These are phyloP conservation scores for Cladosporium halotolerans DNA, from an alignment of 2,329 filamentous ascomycete species.

Conservation along the genomic window DNA sequence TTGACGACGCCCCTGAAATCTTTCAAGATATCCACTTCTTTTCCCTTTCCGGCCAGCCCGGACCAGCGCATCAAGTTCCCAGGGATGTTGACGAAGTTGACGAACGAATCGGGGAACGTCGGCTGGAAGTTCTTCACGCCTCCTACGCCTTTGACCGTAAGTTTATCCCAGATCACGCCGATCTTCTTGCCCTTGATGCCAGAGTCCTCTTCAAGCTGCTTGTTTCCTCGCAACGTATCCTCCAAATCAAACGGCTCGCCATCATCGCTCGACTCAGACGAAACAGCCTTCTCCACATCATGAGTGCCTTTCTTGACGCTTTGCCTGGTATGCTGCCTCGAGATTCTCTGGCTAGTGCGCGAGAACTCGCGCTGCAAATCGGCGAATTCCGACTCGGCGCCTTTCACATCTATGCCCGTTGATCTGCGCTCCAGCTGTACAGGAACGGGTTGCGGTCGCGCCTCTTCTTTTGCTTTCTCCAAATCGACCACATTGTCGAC, in stretches of 20 bases:
- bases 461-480: not conserved
- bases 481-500: constrained; percentile 5
- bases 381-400: constrained; percentile 64
- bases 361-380: constrained; percentile 51
- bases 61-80: constrained; percentile 58
- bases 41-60: constrained; percentile 60
- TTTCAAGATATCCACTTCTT: constrained; percentile 67
- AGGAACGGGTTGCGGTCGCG: not conserved
- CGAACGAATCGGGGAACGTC: constrained; percentile 55
- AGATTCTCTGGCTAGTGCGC: constrained; percentile 34
- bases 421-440: constrained; percentile 8
- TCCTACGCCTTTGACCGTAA: constrained; percentile 57
- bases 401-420: constrained; percentile 56
- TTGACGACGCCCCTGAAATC: constrained; percentile 61
- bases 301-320: constrained; percentile 37
- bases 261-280: constrained; percentile 38
- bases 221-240: constrained; percentile 62
- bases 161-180: constrained; percentile 59
- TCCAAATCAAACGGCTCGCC: constrained; percentile 68
- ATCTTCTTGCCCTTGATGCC: constrained; percentile 70
- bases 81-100: constrained; percentile 58
- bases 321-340: constrained; percentile 41
- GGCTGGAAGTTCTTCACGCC: constrained; percentile 58
- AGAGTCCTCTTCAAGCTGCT: constrained; percentile 64
- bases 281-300: constrained; percentile 56